Evolutionary conservation across 176 grass and related monocot species (phyloP).

Genomic region (Aegilops speltoides): DNA sequence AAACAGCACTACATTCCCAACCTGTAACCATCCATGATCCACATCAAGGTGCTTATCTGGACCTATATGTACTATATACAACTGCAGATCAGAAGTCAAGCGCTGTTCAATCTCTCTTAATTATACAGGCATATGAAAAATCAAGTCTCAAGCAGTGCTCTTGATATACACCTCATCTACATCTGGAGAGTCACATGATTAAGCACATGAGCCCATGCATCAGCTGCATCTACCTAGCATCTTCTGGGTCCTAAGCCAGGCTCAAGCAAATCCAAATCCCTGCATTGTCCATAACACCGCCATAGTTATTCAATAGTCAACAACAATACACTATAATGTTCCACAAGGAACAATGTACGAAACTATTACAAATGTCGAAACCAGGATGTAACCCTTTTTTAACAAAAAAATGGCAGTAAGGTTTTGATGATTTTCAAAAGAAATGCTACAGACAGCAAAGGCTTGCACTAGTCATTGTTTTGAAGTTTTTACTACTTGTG

Average conservation of each 20-base stretch:
- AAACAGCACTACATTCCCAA: neutral
- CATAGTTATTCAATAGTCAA: neutral
- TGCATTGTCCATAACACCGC: slow-evolving; percentile 19
- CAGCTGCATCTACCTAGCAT: slow-evolving; percentile 15
- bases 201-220: slow-evolving; percentile 1
- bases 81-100: neutral
- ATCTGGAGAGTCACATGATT: slow-evolving; percentile 7
- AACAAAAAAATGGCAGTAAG: too few relatives aligned
- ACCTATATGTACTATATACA: neutral
- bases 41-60: neutral
- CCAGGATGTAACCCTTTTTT: neutral
- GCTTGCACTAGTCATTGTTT: neutral
- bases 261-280: neutral
- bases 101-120: neutral
- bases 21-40: neutral
- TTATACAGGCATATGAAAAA: slow-evolving; percentile 5
- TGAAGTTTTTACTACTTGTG: neutral
- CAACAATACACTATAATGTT: neutral
- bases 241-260: neutral
- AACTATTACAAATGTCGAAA: neutral
- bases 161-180: slow-evolving; percentile 4
- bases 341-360: neutral
- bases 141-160: neutral
- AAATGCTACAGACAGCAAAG: neutral
- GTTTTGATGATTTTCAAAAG: neutral